Base-by-base conservation (phyloP, 345 rosid species). In the Ceriops decandra region DNA sequence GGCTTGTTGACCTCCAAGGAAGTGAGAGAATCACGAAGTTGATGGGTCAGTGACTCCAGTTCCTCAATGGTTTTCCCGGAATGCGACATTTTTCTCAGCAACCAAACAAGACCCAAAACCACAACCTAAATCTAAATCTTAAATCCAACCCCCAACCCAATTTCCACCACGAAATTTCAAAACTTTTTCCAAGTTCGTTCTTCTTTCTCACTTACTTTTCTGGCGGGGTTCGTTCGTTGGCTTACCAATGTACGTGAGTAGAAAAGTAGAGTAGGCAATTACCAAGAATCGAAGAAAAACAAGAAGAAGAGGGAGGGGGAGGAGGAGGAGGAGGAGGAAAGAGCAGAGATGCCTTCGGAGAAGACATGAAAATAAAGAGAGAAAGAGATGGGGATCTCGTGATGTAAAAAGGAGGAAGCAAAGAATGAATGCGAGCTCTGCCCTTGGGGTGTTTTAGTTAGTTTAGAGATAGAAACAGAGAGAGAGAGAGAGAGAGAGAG, bases 1-100 rank as follows among this genome's bases (percentile, higher is more conserved):
- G 90, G 91, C 81, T 88, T 95, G 78, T 87, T 85, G 53, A 74
- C 71, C 57, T 95, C 93, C 64, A 83, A 81, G 60, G 69, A 81
- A 62, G 62, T 19, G 21, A 83, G 67, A 2, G 98, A 83, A 67
- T 84, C 82, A 52, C 85, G 74, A 26, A 85, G 78, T 53, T 56
- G 83, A 35, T 62, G 79, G 74, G 49, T 42, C 49, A 13, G 1
- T 3, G 17, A 42, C 33, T 72, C 32, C 15, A 73, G 76, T 16
- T 47, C 63, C 28, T 38, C 76, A 57, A 35, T 72, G 58, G 88
- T 72, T 68, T 89, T 87, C 57, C 79, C 84, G 36, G 88, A 78
- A 68, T 78, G 83, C 61, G 97, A 80, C 99, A 91, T 42, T 13
- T 42, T 63, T 51, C 46, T 67, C 42, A 21, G 20, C 30, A 11